phyloP scores from a whole-genome alignment of 768 basidiomycete species.

The Suillus variegatus region DNA sequence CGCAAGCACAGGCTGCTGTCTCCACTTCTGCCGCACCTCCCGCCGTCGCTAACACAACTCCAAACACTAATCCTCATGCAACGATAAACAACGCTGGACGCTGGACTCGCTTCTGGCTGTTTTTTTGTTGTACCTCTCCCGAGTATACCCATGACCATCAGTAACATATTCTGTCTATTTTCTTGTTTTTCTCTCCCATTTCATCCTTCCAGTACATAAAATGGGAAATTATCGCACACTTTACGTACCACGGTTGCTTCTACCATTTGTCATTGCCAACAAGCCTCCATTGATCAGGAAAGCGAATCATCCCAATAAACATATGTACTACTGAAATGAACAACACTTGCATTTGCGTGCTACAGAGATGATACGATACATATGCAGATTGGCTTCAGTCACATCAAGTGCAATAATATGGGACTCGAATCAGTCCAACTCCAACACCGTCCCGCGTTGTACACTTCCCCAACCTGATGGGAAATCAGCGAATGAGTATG shows the following conservation, averaged over 20 bases:
- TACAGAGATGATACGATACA: not conserved
- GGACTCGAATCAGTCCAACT: slow-evolving; percentile 55
- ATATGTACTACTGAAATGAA: not conserved
- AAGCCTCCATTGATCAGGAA: too few species aligned
- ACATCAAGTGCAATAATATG: not conserved
- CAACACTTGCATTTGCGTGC: not conserved
- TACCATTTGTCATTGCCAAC: too few species aligned
- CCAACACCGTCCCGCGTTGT: slow-evolving; percentile 80
- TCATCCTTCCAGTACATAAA: too few species aligned
- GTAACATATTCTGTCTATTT: not conserved
- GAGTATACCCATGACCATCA: not conserved
- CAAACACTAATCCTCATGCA: not conserved
- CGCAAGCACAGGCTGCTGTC: not conserved
- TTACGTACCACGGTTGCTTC: too few species aligned
- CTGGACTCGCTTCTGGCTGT: not conserved
- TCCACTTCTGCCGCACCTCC: not conserved
- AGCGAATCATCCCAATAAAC: not conserved
- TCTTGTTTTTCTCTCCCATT: not conserved
- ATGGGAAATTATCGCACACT: too few species aligned
- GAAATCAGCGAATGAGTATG: slow-evolving; percentile 1
- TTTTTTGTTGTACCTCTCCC: not conserved
- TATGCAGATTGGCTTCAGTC: not conserved
- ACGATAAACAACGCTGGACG: too few species aligned
- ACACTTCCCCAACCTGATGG: slow-evolving; percentile 71
- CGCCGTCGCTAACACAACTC: not conserved